These are phyloP conservation scores for Neofusicoccum sp. DNA, from an alignment of 2,329 filamentous ascomycete species.

Conservation along the genomic window DNA sequence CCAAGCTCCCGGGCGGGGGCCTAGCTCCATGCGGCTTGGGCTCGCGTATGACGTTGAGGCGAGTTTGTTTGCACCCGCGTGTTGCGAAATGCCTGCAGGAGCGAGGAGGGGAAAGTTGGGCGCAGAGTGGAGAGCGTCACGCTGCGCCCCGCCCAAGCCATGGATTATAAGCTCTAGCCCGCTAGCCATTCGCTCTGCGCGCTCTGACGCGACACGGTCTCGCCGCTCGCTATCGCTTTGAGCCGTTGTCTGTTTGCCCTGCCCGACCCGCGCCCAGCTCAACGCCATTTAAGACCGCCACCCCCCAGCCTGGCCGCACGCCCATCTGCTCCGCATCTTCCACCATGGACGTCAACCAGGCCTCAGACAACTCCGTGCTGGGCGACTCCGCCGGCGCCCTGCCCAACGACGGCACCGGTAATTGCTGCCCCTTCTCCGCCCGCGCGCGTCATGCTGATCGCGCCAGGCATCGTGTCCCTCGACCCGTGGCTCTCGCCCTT, in stretches of 20 bases:
- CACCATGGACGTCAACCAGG: slow-evolving; percentile 37
- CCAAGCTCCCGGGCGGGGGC: slow-evolving; percentile 12
- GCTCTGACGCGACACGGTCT: slow-evolving; percentile 4
- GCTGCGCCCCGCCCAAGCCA: slow-evolving; percentile 3
- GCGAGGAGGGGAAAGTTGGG: slow-evolving; percentile 5
- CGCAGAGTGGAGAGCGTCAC: slow-evolving; percentile 12
- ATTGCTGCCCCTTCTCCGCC: slow-evolving; percentile 23
- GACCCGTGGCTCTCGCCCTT: slow-evolving; percentile 91
- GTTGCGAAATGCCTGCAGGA: slow-evolving; percentile 13
- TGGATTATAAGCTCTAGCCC: slow-evolving; percentile 7
- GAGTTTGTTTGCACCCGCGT: slow-evolving; percentile 10
- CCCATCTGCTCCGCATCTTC: not conserved
- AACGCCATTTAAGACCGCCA: slow-evolving; percentile 11
- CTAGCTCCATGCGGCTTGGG: slow-evolving; percentile 9
- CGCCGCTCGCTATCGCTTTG: slow-evolving; percentile 8
- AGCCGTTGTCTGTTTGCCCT: slow-evolving; percentile 3
- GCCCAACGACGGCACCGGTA: slow-evolving; percentile 72
- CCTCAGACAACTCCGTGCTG: slow-evolving; percentile 45
- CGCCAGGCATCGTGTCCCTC: slow-evolving; percentile 74
- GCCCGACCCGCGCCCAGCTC: slow-evolving; percentile 7
- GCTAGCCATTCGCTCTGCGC: not conserved
- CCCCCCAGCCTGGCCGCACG: slow-evolving; percentile 2
- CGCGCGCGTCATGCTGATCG: slow-evolving; percentile 23
- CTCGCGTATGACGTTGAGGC: slow-evolving; percentile 14
- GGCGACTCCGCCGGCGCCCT: slow-evolving; percentile 50